phyloP scores from a whole-genome alignment of 306 rosid genomes.

The Malus asiatica region DNA sequence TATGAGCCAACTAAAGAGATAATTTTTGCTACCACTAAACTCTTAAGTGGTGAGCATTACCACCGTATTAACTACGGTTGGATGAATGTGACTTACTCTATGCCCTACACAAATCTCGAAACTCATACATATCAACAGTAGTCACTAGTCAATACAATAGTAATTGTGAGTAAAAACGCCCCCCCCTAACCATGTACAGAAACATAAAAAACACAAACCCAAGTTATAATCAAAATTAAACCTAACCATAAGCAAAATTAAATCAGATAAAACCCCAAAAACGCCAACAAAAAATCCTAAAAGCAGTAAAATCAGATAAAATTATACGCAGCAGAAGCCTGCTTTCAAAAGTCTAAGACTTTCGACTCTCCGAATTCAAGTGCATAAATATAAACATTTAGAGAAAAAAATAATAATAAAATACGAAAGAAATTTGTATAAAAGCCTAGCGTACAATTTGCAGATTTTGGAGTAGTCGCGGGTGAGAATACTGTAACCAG shows the following conservation, averaged over 20 bases:
- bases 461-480: conserved; percentile 88
- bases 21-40: too few relatives aligned
- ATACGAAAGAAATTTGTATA: neutral
- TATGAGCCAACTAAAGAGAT: too few relatives aligned
- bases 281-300: neutral
- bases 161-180: neutral
- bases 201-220: neutral
- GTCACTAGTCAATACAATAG: neutral
- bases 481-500: conserved; percentile 88
- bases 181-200: neutral
- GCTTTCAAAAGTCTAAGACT: neutral
- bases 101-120: neutral
- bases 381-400: neutral
- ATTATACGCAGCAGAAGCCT: neutral
- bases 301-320: neutral
- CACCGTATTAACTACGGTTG: too few relatives aligned
- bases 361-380: neutral
- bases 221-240: neutral
- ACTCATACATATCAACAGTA: neutral
- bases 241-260: neutral
- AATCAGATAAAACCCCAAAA: neutral
- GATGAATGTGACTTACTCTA: too few relatives aligned
- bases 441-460: conserved; percentile 48
- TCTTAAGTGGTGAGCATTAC: too few relatives aligned
- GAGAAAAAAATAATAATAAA: neutral